Base-by-base conservation (phyloP, 2,329 filamentous ascomycete species). In the Didymella glomerata region DNA sequence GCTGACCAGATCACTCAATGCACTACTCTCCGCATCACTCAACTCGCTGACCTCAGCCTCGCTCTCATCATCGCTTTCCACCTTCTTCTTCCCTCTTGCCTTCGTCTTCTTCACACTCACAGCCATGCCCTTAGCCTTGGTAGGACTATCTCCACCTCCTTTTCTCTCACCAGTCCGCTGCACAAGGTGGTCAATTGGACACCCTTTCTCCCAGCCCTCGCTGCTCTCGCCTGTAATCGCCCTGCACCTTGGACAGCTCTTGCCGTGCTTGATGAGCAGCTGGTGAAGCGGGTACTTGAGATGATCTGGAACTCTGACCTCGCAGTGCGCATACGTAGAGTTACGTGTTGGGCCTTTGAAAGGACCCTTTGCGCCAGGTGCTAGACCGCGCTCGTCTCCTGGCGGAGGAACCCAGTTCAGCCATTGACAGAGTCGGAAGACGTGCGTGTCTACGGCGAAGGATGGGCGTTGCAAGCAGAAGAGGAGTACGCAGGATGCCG, bases 391-490 rank as follows among this genome's bases (percentile, higher is more conserved):
- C 14, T 69, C 62, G 36, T 77, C 67, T 53, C 76, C 74, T 55
- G 76, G 60, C 47, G 79, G 72, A 0, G 86, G 86, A 1, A 88
- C 78, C 86, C 87, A 89, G 24, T 83, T 82, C 0, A 89, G 80
- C 81, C 87, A 87, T 51, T 84, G 83, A 64, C 81, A 84, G 14
- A 89, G 81, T 1, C 87, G 83, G 68, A 88, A 88, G 59, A 89
- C 86, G 71, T 89, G 87, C 1, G 87, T 89, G 64, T 89, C 87
- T 9, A 89, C 87, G 0, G 87, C 87, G 63, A 89, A 89, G 54
- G 81, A 84, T 2, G 87, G 86, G 0, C 86, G 81, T 65, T 86
- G 85, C 7, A 89, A 80, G 67, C 86, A 89, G 76, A 89, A 89
- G 2, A 89, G 80, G 7, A 86, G 75, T 4, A 89, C 87, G 63